Conservation (phyloP, 352 stramenopile genomes). For the Halophytophthora batemanensis region DNA sequence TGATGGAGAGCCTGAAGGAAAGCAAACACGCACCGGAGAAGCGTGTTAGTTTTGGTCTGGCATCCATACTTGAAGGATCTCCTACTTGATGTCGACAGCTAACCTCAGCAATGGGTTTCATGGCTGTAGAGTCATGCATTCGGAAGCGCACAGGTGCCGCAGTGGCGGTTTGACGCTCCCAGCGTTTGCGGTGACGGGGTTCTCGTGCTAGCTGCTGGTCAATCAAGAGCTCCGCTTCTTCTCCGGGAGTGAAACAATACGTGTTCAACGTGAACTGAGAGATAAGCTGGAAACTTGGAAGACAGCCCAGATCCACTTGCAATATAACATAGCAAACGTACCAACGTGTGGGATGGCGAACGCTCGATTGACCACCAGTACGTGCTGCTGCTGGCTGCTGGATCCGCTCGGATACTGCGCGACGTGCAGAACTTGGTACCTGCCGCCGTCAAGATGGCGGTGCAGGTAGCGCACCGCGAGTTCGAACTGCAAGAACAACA, state of each 20-base stretch:
- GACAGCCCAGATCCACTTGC: no score
- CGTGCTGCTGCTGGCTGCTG: constrained; percentile 21
- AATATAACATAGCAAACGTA: constrained; percentile 18
- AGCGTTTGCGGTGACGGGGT: constrained; percentile 17
- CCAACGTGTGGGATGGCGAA: constrained; percentile 50
- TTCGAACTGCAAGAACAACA: constrained; percentile 38
- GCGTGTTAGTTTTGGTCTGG: not conserved
- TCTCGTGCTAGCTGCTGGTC: constrained; percentile 32
- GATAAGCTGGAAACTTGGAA: no score
- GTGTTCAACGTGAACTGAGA: constrained; percentile 3
- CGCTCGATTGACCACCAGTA: constrained; percentile 57
- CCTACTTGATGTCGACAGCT: not conserved
- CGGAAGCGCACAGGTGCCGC: constrained; percentile 30
- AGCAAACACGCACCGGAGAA: not conserved
- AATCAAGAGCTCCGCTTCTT: constrained; percentile 53
- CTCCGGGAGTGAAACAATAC: not conserved
- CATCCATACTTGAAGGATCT: not conserved
- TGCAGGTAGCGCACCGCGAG: constrained; percentile 38
- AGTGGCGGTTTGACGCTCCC: constrained; percentile 1
- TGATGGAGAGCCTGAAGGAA: constrained; percentile 28
- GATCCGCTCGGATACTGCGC: constrained; percentile 11
- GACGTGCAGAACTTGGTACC: constrained; percentile 57
- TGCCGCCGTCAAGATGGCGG: constrained; percentile 28
- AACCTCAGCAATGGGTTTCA: constrained; percentile 44
- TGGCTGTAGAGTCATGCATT: constrained; percentile 35